These are phyloP conservation scores for Metschnikowia santaceciliae DNA, from an alignment of 805 yeast genomes.

Conservation along the genomic window DNA sequence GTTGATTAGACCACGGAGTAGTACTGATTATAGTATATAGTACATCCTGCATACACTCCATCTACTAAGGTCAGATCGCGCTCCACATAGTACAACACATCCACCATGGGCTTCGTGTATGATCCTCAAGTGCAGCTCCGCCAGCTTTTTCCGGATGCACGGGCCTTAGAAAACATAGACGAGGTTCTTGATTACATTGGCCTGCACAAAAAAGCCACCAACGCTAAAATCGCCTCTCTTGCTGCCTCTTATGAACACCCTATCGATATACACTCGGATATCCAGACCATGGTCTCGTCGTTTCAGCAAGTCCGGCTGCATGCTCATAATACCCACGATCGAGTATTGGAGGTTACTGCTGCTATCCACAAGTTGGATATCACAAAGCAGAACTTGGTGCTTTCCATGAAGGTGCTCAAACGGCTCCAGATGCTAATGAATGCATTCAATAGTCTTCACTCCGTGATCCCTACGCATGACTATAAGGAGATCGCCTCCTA, in stretches of 20 bases:
- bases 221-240: slow-evolving; percentile 38
- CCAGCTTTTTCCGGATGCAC: slow-evolving; percentile 15
- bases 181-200: slow-evolving; percentile 13
- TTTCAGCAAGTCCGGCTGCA: slow-evolving; percentile 45
- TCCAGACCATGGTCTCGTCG: slow-evolving; percentile 39
- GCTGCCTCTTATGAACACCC: slow-evolving; percentile 31
- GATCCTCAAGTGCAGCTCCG: slow-evolving; percentile 17
- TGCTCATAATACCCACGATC: slow-evolving; percentile 53
- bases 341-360: slow-evolving; percentile 67
- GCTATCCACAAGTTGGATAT: slow-evolving; percentile 76
- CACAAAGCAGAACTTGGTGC: slow-evolving; percentile 77
- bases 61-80: neutral
- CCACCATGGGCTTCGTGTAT: slow-evolving; percentile 17
- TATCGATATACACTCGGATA: slow-evolving; percentile 26
- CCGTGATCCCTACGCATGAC: slow-evolving; percentile 42
- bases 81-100: neutral
- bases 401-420: slow-evolving; percentile 81
- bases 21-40: too few relatives aligned
- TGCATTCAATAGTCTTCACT: slow-evolving; percentile 61
- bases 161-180: slow-evolving; percentile 13
- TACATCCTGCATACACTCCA: neutral
- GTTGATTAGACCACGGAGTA: too few relatives aligned
- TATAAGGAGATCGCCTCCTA: slow-evolving; percentile 56
- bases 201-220: slow-evolving; percentile 44
- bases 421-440: slow-evolving; percentile 81